These are phyloP conservation scores for Fomitopsis pinicola DNA, from an alignment of 1,284 basidiomycete genomes.

Conservation along the genomic window DNA sequence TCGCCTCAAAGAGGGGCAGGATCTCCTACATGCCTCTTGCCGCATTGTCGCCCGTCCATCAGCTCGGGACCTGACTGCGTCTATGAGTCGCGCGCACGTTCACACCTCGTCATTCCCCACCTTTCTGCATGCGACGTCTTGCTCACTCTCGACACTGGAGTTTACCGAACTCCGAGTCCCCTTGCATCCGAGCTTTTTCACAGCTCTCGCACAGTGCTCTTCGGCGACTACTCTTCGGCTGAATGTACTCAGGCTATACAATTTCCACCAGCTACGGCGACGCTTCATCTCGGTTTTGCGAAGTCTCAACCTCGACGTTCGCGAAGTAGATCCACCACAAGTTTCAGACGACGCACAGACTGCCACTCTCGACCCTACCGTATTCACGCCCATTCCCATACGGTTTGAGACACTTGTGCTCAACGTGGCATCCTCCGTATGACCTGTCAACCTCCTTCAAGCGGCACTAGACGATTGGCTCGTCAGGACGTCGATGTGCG, in stretches of 20 bases:
- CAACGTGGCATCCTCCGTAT: not conserved
- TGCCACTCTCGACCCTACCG: too few relatives aligned
- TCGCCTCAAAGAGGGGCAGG: too few relatives aligned
- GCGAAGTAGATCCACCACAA: not conserved
- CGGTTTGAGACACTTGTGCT: not conserved
- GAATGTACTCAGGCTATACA: not conserved
- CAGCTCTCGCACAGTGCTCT: not conserved
- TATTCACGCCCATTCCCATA: not conserved
- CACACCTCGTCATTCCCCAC: not conserved
- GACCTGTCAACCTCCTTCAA: not conserved
- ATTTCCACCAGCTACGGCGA: not conserved
- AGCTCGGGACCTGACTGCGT: too few relatives aligned
- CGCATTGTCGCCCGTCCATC: too few relatives aligned
- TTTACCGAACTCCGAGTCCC: not conserved
- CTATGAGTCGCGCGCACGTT: not conserved
- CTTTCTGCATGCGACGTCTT: not conserved
- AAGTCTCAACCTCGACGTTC: not conserved
- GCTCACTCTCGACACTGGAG: not conserved
- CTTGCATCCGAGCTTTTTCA: not conserved
- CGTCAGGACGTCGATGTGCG: not conserved
- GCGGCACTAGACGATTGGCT: not conserved
- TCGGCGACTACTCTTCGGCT: not conserved
- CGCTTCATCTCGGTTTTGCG: not conserved
- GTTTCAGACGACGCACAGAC: too few relatives aligned
- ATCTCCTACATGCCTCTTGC: too few relatives aligned